phyloP scores from a whole-genome alignment of 2,329 filamentous ascomycete genomes.

The Curvularia hawaiiensis region DNA sequence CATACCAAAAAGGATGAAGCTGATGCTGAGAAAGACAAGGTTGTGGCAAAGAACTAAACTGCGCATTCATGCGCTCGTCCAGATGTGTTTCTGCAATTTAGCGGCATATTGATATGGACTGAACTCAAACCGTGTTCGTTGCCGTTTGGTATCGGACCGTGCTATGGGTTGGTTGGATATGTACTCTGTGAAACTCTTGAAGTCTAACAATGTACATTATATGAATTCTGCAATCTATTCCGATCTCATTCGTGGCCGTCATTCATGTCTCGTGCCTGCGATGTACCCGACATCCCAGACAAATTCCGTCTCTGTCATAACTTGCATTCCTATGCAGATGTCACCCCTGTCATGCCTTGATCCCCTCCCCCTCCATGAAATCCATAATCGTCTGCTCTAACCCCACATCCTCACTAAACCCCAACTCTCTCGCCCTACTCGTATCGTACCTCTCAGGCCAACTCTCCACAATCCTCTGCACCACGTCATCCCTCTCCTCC shows the following conservation, averaged over 20 bases:
- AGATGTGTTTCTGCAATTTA: neutral
- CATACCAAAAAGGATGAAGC: neutral
- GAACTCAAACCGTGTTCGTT: neutral
- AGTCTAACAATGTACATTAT: neutral
- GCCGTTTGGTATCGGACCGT: neutral
- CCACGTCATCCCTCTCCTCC: conserved; percentile 57
- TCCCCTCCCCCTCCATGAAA: conserved; percentile 44
- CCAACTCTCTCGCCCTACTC: conserved; percentile 60
- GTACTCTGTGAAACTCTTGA: neutral
- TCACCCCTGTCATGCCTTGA: conserved; percentile 1
- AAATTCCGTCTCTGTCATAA: no score
- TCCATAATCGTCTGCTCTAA: conserved; percentile 55
- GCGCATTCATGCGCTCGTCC: neutral
- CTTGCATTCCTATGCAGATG: no score
- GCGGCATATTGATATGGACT: neutral
- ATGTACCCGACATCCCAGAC: neutral
- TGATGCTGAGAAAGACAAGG: neutral
- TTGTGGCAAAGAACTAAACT: neutral
- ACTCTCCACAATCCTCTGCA: conserved; percentile 60
- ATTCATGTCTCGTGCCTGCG: neutral
- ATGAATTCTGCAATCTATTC: neutral
- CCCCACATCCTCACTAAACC: conserved; percentile 56
- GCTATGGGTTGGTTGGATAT: neutral
- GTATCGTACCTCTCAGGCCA: conserved; percentile 63
- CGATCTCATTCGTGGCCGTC: neutral